Percentiles rank a stretch among this genome's conserved stretches.
Evolutionary conservation across 768 basidiomycete species (phyloP).

Genomic region (Leccinum rimulosum): DNA sequence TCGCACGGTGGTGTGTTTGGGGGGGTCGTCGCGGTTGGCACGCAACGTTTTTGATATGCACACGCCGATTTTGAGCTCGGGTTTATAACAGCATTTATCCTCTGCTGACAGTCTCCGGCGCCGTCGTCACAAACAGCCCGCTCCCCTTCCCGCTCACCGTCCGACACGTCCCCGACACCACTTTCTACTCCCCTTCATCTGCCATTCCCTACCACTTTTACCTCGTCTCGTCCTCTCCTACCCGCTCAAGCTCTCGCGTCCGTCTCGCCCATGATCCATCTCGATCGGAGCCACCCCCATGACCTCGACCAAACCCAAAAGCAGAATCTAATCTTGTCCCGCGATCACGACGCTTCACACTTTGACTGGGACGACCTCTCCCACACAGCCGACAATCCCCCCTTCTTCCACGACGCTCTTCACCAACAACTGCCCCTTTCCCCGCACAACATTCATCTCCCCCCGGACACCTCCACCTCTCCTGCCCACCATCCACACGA

Average conservation of each 20-base stretch:
- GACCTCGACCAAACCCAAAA: constrained; percentile 38
- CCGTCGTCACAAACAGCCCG: neutral
- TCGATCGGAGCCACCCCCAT: constrained; percentile 51
- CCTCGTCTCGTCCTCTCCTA: constrained; percentile 1
- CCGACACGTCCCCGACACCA: constrained; percentile 3
- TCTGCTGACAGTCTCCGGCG: constrained; percentile 11
- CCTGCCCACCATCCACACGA: constrained; percentile 17
- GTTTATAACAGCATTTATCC: constrained; percentile 30
- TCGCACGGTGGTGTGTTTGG: constrained; percentile 24
- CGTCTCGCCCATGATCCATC: constrained; percentile 44
- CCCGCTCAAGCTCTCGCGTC: neutral
- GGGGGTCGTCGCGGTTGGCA: constrained; percentile 14
- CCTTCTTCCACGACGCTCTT: constrained; percentile 30
- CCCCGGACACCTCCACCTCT: constrained; percentile 5
- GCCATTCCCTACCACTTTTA: neutral
- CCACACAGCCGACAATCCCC: constrained; percentile 20
- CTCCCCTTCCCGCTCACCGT: constrained; percentile 1
- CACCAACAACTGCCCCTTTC: constrained; percentile 19
- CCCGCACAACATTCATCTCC: constrained; percentile 17
- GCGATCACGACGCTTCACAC: constrained; percentile 31
- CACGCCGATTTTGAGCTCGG: constrained; percentile 32
- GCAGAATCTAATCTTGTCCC: constrained; percentile 43
- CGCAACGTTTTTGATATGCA: constrained; percentile 34
- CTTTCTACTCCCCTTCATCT: neutral
- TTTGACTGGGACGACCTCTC: constrained; percentile 36